Evolutionary conservation across 2,329 filamentous ascomycete genomes (phyloP).

Genomic region (Aspergillus brasiliensis): DNA sequence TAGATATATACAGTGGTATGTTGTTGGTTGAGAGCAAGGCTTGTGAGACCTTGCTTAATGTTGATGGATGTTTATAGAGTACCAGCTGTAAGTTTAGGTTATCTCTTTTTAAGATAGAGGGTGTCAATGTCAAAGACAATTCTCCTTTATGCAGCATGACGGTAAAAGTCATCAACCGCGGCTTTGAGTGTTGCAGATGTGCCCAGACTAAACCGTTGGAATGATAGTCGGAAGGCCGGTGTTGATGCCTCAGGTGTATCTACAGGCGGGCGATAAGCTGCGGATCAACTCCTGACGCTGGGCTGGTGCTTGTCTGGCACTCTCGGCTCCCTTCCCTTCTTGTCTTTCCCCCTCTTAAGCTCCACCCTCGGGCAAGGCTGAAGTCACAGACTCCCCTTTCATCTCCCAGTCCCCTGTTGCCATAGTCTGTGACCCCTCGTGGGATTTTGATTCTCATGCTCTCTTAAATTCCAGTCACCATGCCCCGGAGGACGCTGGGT

Average conservation of each 20-base stretch:
- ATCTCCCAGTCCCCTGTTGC: not conserved
- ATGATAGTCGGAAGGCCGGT: not conserved
- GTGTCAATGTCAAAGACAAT: not conserved
- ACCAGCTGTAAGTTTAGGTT: not conserved
- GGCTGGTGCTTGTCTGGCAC: conserved; percentile 2
- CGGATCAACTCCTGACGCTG: conserved; percentile 15
- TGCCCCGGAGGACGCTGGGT: conserved; percentile 85
- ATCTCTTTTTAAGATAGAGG: not conserved
- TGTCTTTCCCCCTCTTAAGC: conserved; percentile 6
- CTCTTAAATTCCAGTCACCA: conserved; percentile 48
- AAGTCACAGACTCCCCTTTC: not conserved
- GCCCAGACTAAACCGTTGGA: not conserved
- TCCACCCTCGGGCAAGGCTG: conserved; percentile 9
- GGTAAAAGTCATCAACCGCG: no score
- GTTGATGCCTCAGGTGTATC: conserved; percentile 16
- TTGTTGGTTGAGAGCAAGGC: conserved; percentile 3
- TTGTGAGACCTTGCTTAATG: not conserved
- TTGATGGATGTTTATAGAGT: conserved; percentile 4
- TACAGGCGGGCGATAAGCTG: conserved; percentile 9
- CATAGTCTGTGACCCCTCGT: conserved; percentile 14
- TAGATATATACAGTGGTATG: conserved; percentile 10
- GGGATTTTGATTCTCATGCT: conserved; percentile 36
- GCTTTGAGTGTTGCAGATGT: not conserved
- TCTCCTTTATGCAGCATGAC: not conserved
- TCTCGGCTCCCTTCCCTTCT: conserved; percentile 1